Conservation (phyloP, 257 asterid species). For the Anisodus tanguticus region DNA sequence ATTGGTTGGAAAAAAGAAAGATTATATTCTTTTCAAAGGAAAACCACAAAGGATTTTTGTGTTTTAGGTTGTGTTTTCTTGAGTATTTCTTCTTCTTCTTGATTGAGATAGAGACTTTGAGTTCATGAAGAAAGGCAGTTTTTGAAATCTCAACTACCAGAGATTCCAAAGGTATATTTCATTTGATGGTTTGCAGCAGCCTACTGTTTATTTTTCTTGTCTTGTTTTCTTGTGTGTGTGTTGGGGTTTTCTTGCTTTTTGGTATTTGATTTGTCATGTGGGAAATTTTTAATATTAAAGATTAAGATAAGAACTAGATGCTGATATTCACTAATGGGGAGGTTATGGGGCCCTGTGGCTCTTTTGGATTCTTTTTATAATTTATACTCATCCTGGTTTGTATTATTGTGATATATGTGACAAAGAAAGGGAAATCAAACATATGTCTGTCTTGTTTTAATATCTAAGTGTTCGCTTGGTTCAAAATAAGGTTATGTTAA, state of each 20-base stretch:
- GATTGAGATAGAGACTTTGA: conserved; percentile 24
- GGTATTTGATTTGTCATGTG: conserved; percentile 38
- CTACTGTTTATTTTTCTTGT: not conserved
- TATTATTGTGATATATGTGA: conserved; percentile 16
- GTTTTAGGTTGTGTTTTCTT: not conserved
- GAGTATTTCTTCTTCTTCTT: conserved; percentile 8
- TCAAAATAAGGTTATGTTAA: not conserved
- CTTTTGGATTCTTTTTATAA: not conserved
- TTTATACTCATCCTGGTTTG: conserved; percentile 10
- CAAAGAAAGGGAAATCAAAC: conserved; percentile 8
- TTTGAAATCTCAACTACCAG: conserved; percentile 38
- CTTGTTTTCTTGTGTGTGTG: conserved; percentile 12
- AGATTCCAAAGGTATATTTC: conserved; percentile 49
- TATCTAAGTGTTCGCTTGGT: not conserved
- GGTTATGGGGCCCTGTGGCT: conserved; percentile 34
- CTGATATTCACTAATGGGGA: conserved; percentile 51
- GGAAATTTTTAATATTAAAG: not conserved
- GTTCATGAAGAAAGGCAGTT: conserved; percentile 38
- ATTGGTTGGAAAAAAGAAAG: not conserved
- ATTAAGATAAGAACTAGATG: conserved; percentile 37
- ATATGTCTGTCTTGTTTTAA: conserved; percentile 21
- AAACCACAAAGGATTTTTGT: conserved; percentile 31
- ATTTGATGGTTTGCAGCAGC: conserved; percentile 32
- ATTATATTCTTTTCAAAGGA: conserved; percentile 37
- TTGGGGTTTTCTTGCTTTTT: conserved; percentile 13